Percentiles rank a stretch among this genome's conserved stretches.
Conservation (phyloP, 2,329 filamentous ascomycete species). For the Trichoderma semiorbis region DNA sequence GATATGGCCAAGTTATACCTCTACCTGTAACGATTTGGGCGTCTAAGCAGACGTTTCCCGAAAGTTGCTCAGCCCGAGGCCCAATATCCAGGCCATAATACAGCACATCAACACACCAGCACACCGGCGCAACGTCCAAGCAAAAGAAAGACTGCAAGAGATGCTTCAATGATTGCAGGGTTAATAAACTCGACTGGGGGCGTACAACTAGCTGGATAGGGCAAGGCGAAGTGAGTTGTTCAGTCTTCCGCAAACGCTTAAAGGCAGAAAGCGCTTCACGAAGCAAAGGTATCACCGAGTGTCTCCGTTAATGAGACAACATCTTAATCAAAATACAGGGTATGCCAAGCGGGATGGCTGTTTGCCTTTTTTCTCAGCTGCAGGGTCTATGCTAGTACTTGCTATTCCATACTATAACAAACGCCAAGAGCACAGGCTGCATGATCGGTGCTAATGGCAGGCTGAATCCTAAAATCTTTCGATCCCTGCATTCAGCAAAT, state of each 20-base stretch:
- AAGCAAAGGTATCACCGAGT: background rate
- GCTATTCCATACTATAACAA: background rate
- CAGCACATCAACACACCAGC: background rate
- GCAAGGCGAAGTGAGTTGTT: background rate
- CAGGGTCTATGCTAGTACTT: background rate
- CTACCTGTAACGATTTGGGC: background rate
- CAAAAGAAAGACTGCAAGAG: background rate
- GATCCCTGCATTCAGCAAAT: background rate
- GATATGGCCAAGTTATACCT: background rate
- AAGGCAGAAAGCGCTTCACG: background rate
- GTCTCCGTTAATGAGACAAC: background rate
- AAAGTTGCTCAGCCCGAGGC: background rate
- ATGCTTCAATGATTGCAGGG: background rate
- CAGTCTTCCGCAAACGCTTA: background rate
- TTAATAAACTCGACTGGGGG: background rate
- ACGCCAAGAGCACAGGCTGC: background rate
- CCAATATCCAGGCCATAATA: no score
- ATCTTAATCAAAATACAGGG: background rate
- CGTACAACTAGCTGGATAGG: slow-evolving; percentile 3
- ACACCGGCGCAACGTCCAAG: background rate
- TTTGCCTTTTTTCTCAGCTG: background rate
- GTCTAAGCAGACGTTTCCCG: background rate
- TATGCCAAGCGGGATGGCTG: background rate
- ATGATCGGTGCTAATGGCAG: background rate
- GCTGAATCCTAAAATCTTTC: background rate